Percentiles rank a stretch among this genome's conserved stretches.
Conservation (phyloP, 257 asterid species). For the Salvia splendens region DNA sequence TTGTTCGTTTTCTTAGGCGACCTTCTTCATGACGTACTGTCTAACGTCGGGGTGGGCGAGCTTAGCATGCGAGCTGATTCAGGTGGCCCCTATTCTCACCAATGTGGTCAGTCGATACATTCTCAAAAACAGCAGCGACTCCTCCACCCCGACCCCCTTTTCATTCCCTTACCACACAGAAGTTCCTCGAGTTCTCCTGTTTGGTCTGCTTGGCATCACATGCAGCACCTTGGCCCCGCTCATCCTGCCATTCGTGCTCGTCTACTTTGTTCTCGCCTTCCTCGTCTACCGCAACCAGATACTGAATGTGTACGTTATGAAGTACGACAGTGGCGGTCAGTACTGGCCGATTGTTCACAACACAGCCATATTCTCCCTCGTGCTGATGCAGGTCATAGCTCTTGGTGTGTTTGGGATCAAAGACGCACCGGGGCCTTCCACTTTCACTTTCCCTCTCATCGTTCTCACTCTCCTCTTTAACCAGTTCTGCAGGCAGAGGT, state of each 20-base stretch:
- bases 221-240: constrained; percentile 83
- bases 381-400: constrained; percentile 79
- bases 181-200: constrained; percentile 75
- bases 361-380: constrained; percentile 79
- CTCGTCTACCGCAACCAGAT: constrained; percentile 95
- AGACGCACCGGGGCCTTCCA: constrained; percentile 64
- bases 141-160: constrained; percentile 50
- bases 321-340: constrained; percentile 81
- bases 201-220: constrained; percentile 62
- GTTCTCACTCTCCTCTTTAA: constrained; percentile 77
- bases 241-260: constrained; percentile 80
- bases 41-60: constrained; percentile 99
- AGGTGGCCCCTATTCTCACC: constrained; percentile 71
- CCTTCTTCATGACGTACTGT: constrained; percentile 88
- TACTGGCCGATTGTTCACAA: constrained; percentile 91
- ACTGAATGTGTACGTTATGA: constrained; percentile 76
- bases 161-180: constrained; percentile 96
- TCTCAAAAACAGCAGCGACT: constrained; percentile 61
- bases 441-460: constrained; percentile 74
- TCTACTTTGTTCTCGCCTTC: constrained; percentile 83
- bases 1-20: constrained; percentile 36
- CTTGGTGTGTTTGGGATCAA: constrained; percentile 80
- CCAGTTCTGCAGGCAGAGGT: constrained; percentile 76
- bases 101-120: constrained; percentile 58
- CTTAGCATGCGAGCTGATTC: constrained; percentile 79